Conservation (phyloP, 768 basidiomycete genomes). For the Boletellus emodensis region DNA sequence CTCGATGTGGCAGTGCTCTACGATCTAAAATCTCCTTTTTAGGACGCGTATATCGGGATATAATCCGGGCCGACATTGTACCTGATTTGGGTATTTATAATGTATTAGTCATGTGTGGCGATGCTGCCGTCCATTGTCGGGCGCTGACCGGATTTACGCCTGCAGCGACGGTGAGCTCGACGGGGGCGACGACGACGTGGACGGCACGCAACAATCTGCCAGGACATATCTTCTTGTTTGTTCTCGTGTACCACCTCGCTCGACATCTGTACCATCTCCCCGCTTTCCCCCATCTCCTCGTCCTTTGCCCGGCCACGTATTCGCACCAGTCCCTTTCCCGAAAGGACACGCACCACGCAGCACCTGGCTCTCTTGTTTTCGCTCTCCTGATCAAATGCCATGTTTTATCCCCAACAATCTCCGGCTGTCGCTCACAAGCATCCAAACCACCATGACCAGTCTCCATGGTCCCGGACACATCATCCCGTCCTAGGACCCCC, state of each 20-base stretch:
- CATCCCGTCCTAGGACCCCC: constrained; percentile 50
- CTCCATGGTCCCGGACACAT: constrained; percentile 65
- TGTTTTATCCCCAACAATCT: constrained; percentile 85
- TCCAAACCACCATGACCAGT: constrained; percentile 70
- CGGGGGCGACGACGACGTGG: constrained; percentile 17
- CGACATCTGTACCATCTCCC: constrained; percentile 13
- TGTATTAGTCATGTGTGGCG: constrained; percentile 18
- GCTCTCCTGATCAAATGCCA: constrained; percentile 40
- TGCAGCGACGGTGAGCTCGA: constrained; percentile 9
- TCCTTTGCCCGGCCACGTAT: constrained; percentile 3
- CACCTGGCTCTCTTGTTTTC: constrained; percentile 4
- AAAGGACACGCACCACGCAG: constrained; percentile 5
- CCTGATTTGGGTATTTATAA: constrained; percentile 9
- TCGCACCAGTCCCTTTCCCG: constrained; percentile 8
- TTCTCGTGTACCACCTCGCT: constrained; percentile 2
- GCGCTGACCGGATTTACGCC: constrained; percentile 24
- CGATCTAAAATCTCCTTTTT: constrained; percentile 14
- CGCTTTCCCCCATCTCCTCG: background rate
- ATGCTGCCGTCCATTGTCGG: constrained; percentile 21
- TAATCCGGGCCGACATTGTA: constrained; percentile 10
- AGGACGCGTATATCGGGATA: background rate
- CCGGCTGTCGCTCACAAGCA: constrained; percentile 78
- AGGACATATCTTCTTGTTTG: constrained; percentile 18
- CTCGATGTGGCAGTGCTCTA: constrained; percentile 20
- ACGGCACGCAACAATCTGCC: constrained; percentile 13